Conservation (phyloP, 2,329 filamentous ascomycete species). For the Aspergillus sp. region DNA sequence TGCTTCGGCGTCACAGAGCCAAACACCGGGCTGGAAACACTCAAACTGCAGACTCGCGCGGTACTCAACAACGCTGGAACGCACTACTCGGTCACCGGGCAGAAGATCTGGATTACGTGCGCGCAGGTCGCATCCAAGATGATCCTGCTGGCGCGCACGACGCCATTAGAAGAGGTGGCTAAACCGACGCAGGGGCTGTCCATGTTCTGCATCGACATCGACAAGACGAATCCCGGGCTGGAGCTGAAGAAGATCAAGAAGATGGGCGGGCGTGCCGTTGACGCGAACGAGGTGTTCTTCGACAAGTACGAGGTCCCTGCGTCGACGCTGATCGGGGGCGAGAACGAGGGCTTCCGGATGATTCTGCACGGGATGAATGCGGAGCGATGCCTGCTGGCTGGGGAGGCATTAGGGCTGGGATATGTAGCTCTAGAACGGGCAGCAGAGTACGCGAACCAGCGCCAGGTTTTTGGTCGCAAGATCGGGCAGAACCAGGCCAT, state of each 20-base stretch:
- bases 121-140: constrained; percentile 81
- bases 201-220: constrained; percentile 77
- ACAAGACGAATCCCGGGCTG: constrained; percentile 60
- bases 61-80: constrained; percentile 52
- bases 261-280: constrained; percentile 80
- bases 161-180: constrained; percentile 62
- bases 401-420: constrained; percentile 76
- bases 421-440: constrained; percentile 69
- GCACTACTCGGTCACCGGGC: constrained; percentile 68
- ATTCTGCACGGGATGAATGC: constrained; percentile 80
- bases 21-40: constrained; percentile 74
- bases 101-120: constrained; percentile 89
- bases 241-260: constrained; percentile 74
- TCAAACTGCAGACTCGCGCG: constrained; percentile 67
- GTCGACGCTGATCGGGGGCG: constrained; percentile 65
- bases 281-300: constrained; percentile 87
- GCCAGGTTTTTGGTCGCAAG: constrained; percentile 59
- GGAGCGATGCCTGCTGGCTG: constrained; percentile 72
- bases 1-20: constrained; percentile 88
- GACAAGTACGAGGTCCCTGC: constrained; percentile 70
- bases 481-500: constrained; percentile 63
- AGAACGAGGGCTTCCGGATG: constrained; percentile 76
- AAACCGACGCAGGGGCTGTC: constrained; percentile 75
- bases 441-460: constrained; percentile 62
- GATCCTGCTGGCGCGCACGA: constrained; percentile 78